These are phyloP conservation scores for Colletotrichum kahawae DNA, from an alignment of 2,329 filamentous ascomycete species.

Conservation along the genomic window DNA sequence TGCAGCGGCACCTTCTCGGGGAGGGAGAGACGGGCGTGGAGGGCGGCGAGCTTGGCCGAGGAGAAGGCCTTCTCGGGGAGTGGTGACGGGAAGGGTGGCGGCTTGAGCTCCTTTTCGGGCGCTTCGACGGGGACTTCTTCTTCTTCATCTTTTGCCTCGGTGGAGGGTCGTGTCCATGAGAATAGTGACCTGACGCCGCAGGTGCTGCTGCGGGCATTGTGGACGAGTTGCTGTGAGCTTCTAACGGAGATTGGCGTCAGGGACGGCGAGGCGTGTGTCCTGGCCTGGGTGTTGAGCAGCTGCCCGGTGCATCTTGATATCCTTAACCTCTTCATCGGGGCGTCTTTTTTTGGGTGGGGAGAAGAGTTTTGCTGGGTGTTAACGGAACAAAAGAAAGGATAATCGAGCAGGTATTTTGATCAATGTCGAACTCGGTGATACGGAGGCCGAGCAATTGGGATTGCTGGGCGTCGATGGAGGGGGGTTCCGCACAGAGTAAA, in stretches of 20 bases:
- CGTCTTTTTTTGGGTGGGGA: neutral
- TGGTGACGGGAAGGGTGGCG: constrained; percentile 68
- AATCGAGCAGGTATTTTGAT: constrained; percentile 1
- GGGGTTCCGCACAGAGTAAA: constrained; percentile 1
- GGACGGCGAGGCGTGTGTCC: constrained; percentile 17
- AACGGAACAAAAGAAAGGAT: neutral
- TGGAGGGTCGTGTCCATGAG: neutral
- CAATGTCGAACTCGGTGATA: constrained; percentile 5
- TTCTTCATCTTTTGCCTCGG: neutral
- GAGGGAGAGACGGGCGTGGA: constrained; percentile 87
- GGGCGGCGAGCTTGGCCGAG: constrained; percentile 89
- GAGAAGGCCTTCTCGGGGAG: constrained; percentile 67
- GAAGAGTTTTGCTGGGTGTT: neutral
- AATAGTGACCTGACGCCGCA: constrained; percentile 9
- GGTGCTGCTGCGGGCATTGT: neutral
- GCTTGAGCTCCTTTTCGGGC: constrained; percentile 36
- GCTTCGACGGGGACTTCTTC: constrained; percentile 29
- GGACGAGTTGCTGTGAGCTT: constrained; percentile 7
- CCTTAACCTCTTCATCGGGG: constrained; percentile 48
- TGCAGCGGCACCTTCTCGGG: constrained; percentile 82
- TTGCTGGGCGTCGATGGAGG: constrained; percentile 29
- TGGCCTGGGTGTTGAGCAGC: constrained; percentile 39
- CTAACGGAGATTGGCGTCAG: constrained; percentile 21
- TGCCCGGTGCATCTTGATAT: constrained; percentile 45
- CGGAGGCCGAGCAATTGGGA: constrained; percentile 35